These are phyloP conservation scores for Anethum foeniculum DNA, from an alignment of 140 eudicot genomes.

Conservation along the genomic window DNA sequence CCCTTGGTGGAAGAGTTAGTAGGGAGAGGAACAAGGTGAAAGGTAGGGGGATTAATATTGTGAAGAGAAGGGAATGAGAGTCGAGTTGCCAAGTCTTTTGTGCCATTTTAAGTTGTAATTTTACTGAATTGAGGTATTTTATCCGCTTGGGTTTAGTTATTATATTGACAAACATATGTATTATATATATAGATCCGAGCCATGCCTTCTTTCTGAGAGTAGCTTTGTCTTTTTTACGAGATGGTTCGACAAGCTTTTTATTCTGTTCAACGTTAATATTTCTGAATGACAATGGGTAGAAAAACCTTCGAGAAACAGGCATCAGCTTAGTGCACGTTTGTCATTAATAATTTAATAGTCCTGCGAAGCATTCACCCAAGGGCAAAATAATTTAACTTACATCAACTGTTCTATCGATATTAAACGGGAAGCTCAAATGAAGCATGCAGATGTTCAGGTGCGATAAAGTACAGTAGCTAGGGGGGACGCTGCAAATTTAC, in stretches of 20 bases:
- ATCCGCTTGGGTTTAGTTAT: neutral
- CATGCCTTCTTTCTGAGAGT: neutral
- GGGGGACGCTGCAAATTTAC: too few relatives aligned
- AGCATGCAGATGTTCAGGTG: too few relatives aligned
- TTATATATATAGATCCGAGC: neutral
- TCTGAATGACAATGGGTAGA: too few relatives aligned
- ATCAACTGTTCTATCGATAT: too few relatives aligned
- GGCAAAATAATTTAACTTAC: too few relatives aligned
- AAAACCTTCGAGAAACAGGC: too few relatives aligned
- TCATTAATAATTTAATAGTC: too few relatives aligned
- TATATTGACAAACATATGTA: neutral
- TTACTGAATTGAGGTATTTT: neutral
- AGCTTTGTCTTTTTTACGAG: neutral
- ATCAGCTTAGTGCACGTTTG: too few relatives aligned
- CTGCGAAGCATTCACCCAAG: too few relatives aligned
- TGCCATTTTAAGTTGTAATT: neutral
- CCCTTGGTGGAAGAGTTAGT: neutral
- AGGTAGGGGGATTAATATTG: neutral
- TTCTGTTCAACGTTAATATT: neutral
- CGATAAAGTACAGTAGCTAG: too few relatives aligned
- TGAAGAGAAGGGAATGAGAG: neutral
- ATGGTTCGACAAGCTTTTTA: neutral
- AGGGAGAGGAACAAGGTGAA: neutral
- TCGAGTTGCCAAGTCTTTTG: neutral
- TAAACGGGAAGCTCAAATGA: too few relatives aligned